These are phyloP conservation scores for Alternaria arbusti DNA, from an alignment of 2,329 filamentous ascomycete genomes.

Conservation along the genomic window DNA sequence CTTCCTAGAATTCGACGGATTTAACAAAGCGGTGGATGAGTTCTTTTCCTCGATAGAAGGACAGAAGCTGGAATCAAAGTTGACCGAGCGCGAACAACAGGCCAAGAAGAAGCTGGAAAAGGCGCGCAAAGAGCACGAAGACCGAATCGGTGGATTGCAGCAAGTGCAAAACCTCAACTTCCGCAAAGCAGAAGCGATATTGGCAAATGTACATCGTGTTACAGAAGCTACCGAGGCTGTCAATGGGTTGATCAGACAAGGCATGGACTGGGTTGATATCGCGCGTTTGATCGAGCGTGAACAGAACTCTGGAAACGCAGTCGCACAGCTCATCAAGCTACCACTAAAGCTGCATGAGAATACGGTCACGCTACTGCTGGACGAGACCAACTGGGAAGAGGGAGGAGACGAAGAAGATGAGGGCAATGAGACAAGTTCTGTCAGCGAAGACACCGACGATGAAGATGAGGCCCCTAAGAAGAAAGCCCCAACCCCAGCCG, in stretches of 20 bases:
- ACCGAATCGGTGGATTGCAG: conserved; percentile 83
- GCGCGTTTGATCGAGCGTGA: conserved; percentile 87
- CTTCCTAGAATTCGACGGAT: conserved; percentile 79
- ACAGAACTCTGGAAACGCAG: conserved; percentile 78
- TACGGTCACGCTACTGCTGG: conserved; percentile 78
- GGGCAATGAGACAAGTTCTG: conserved; percentile 67
- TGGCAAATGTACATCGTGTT: conserved; percentile 88
- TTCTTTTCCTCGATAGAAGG: conserved; percentile 98
- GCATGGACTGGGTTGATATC: conserved; percentile 98
- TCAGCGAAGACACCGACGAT: conserved; percentile 67
- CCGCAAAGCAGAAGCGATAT: conserved; percentile 86
- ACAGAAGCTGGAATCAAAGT: conserved; percentile 83
- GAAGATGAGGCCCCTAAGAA: conserved; percentile 58
- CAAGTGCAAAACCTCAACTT: conserved; percentile 81
- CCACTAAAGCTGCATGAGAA: conserved; percentile 92
- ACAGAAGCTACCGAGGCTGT: conserved; percentile 93
- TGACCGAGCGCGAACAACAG: conserved; percentile 80
- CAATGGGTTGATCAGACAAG: conserved; percentile 87
- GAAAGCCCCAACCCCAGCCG: conserved; percentile 51
- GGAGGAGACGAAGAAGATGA: conserved; percentile 66
- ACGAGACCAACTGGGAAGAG: conserved; percentile 70
- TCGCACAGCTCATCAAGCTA: conserved; percentile 84
- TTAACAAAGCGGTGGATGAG: conserved; percentile 93
- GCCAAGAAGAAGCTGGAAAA: conserved; percentile 85
- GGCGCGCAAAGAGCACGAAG: conserved; percentile 82